Conservation (phyloP, 1,284 basidiomycete genomes). For the Termitomyces sp. region DNA sequence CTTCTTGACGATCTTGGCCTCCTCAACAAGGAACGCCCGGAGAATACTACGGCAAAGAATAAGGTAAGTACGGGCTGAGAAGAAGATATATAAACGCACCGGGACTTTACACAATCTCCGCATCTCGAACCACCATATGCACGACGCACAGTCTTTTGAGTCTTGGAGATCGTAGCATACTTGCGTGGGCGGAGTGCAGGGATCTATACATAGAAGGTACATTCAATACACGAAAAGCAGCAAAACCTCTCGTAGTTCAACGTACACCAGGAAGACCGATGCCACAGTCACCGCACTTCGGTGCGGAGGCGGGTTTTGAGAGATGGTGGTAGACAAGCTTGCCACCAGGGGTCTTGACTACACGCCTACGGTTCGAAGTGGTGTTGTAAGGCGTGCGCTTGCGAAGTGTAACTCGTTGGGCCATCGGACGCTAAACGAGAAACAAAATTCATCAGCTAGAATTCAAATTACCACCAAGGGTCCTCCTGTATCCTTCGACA, state of each 20-base stretch:
- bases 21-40: slow-evolving; percentile 98
- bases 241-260: slow-evolving; percentile 18
- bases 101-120: slow-evolving; percentile 86
- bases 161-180: slow-evolving; percentile 93
- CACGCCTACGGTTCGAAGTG: slow-evolving; percentile 89
- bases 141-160: slow-evolving; percentile 89
- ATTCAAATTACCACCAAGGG: background rate
- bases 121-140: slow-evolving; percentile 96
- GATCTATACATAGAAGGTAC: slow-evolving; percentile 45
- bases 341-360: slow-evolving; percentile 96
- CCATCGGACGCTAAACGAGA: slow-evolving; percentile 57
- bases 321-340: slow-evolving; percentile 89
- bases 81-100: slow-evolving; percentile 46
- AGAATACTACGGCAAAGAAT: slow-evolving; percentile 66
- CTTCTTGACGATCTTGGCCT: slow-evolving; percentile 99
- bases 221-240: background rate
- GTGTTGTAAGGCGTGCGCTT: slow-evolving; percentile 99
- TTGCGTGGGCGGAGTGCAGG: slow-evolving; percentile 90
- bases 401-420: slow-evolving; percentile 98
- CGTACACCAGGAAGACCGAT: slow-evolving; percentile 86
- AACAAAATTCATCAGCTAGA: background rate
- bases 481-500: background rate
- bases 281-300: slow-evolving; percentile 98
- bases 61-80: background rate
- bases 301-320: slow-evolving; percentile 81